A percentile compares a stretch with the other conserved stretches of the same genome.
phyloP scores from a whole-genome alignment of 495 filamentous ascomycete genomes.

The Oidiodendron maius region DNA sequence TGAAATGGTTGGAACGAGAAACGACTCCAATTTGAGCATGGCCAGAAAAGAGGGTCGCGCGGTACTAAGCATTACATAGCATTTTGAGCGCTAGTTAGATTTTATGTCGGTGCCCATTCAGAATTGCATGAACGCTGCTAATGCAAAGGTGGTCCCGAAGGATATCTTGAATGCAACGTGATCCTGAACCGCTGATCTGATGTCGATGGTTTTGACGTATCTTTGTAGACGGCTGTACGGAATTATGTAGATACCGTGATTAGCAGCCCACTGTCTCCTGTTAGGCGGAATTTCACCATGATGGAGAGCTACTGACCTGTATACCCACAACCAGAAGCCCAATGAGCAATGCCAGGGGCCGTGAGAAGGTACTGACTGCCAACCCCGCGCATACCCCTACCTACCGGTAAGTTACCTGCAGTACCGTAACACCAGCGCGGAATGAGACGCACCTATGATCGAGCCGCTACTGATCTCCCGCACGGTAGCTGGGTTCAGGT shows the following conservation, averaged over 20 bases:
- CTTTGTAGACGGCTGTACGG: conserved; percentile 53
- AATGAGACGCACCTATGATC: conserved; percentile 43
- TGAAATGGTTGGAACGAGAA: conserved; percentile 82
- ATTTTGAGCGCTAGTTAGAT: conserved; percentile 1
- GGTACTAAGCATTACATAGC: background rate
- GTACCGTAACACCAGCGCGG: background rate
- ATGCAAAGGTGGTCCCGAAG: conserved; percentile 69
- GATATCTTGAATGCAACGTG: conserved; percentile 73
- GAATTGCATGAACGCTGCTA: conserved; percentile 68
- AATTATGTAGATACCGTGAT: conserved; percentile 68
- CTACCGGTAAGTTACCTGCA: background rate
- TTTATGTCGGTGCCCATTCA: too few relatives aligned
- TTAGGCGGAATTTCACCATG: conserved; percentile 1
- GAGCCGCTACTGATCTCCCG: conserved; percentile 67
- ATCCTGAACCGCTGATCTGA: conserved; percentile 53
- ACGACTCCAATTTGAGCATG: conserved; percentile 16
- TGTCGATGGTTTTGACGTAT: conserved; percentile 51
- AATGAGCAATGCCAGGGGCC: conserved; percentile 63
- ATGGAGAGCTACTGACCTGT: conserved; percentile 47
- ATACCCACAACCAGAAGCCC: conserved; percentile 64
- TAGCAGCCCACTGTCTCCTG: conserved; percentile 54
- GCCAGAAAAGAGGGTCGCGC: background rate
- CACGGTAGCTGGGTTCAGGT: conserved; percentile 46
- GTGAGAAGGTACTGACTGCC: conserved; percentile 68
- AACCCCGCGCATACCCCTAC: conserved; percentile 65